Evolutionary conservation across 2,329 filamentous ascomycete species (phyloP).

Genomic region (Eurotiales sp.): DNA sequence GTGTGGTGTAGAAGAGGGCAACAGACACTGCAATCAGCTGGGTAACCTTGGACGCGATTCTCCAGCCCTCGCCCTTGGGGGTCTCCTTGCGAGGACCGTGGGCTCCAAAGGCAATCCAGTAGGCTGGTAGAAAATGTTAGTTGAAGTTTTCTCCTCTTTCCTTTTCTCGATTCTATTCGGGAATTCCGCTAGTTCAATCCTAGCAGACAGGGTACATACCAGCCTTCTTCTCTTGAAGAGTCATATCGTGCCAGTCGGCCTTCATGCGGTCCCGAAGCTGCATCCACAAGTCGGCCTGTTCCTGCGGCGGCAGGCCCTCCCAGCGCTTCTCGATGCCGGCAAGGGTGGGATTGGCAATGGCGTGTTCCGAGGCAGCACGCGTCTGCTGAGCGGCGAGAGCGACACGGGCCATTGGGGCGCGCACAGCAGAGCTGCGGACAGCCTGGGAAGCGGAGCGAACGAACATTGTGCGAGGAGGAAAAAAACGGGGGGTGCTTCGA

Average conservation of each 20-base stretch:
- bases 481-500: too few species aligned
- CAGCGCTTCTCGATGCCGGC: slow-evolving; percentile 99
- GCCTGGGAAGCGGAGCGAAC: slow-evolving; percentile 44
- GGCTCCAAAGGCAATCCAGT: slow-evolving; percentile 97
- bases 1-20: slow-evolving; percentile 68
- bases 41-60: slow-evolving; percentile 69
- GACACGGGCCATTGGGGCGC: slow-evolving; percentile 37
- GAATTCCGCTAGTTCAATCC: too few species aligned
- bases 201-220: slow-evolving; percentile 73
- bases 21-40: slow-evolving; percentile 65
- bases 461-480: slow-evolving; percentile 43
- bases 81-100: slow-evolving; percentile 84
- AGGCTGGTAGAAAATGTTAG: slow-evolving; percentile 59
- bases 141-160: too few species aligned
- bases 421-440: slow-evolving; percentile 40
- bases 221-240: slow-evolving; percentile 96
- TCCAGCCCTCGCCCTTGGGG: slow-evolving; percentile 80
- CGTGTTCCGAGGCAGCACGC: slow-evolving; percentile 68
- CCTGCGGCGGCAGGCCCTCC: slow-evolving; percentile 95
- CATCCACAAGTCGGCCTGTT: slow-evolving; percentile 99
- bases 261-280: slow-evolving; percentile 97
- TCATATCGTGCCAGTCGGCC: slow-evolving; percentile 93
- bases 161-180: too few species aligned
- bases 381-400: slow-evolving; percentile 48
- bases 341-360: slow-evolving; percentile 95